phyloP scores from a whole-genome alignment of 2,329 filamentous ascomycete species.

The Curvularia eragrostidis region DNA sequence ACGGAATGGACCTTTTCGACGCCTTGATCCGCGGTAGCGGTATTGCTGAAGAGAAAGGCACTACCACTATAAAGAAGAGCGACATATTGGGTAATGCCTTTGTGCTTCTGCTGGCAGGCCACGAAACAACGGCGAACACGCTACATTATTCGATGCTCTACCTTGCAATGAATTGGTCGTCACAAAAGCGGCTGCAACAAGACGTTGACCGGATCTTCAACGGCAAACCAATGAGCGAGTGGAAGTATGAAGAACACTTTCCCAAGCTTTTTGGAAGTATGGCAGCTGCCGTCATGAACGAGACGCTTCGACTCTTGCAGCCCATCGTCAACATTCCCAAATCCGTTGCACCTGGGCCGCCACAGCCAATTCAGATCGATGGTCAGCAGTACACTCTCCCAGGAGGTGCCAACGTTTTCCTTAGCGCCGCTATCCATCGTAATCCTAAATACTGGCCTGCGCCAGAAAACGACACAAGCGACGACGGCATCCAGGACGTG shows the following conservation, averaged over 20 bases:
- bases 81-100: slow-evolving; percentile 77
- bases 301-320: slow-evolving; percentile 75
- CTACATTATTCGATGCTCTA: slow-evolving; percentile 74
- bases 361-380: slow-evolving; percentile 65
- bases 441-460: slow-evolving; percentile 77
- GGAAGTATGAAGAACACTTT: slow-evolving; percentile 74
- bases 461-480: slow-evolving; percentile 34
- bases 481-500: slow-evolving; percentile 58
- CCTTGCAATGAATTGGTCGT: slow-evolving; percentile 69
- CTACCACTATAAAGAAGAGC: slow-evolving; percentile 42
- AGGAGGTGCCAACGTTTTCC: slow-evolving; percentile 60
- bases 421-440: slow-evolving; percentile 65
- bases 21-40: slow-evolving; percentile 46
- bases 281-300: slow-evolving; percentile 77
- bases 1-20: slow-evolving; percentile 64
- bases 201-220: slow-evolving; percentile 73
- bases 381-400: slow-evolving; percentile 67
- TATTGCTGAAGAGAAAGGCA: slow-evolving; percentile 41
- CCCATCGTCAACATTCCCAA: slow-evolving; percentile 78
- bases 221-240: slow-evolving; percentile 63
- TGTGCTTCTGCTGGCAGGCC: slow-evolving; percentile 71
- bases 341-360: slow-evolving; percentile 52
- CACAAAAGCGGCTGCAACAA: slow-evolving; percentile 70
- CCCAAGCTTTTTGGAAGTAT: slow-evolving; percentile 71
- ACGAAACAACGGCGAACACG: slow-evolving; percentile 80